These are phyloP conservation scores for Alternaria sp. DNA, from an alignment of 2,329 filamentous ascomycete genomes.

Conservation along the genomic window DNA sequence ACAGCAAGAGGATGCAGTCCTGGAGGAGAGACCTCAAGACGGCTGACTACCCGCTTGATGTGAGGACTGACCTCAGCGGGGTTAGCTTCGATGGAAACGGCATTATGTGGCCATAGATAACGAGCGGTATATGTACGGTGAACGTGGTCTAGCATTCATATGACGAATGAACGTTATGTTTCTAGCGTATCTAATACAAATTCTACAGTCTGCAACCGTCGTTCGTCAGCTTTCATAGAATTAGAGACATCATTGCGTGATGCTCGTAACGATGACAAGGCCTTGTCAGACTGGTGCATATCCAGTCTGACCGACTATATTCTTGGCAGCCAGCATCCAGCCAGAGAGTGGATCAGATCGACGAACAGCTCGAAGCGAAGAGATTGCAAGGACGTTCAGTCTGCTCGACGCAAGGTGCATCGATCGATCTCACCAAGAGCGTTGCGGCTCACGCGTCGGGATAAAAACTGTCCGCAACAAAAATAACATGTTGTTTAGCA, in stretches of 20 bases:
- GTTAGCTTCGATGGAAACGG: constrained; percentile 28
- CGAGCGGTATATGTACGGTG: neutral
- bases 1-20: constrained; percentile 38
- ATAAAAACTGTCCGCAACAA: neutral
- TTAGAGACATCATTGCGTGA: neutral
- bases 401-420: neutral
- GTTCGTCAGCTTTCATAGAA: neutral
- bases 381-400: neutral
- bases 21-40: constrained; percentile 40
- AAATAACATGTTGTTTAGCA: neutral
- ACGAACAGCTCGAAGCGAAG: neutral
- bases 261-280: neutral
- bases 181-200: neutral
- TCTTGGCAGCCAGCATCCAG: neutral
- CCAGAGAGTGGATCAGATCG: neutral
- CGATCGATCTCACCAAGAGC: neutral
- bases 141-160: neutral
- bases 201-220: neutral
- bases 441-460: neutral
- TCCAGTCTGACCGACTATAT: neutral
- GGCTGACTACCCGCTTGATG: constrained; percentile 46
- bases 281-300: neutral
- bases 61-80: constrained; percentile 43
- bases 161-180: neutral
- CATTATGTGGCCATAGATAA: constrained; percentile 37